Evolutionary conservation across 2,329 filamentous ascomycete species (phyloP).

Genomic region (Aspergillus japonicus): DNA sequence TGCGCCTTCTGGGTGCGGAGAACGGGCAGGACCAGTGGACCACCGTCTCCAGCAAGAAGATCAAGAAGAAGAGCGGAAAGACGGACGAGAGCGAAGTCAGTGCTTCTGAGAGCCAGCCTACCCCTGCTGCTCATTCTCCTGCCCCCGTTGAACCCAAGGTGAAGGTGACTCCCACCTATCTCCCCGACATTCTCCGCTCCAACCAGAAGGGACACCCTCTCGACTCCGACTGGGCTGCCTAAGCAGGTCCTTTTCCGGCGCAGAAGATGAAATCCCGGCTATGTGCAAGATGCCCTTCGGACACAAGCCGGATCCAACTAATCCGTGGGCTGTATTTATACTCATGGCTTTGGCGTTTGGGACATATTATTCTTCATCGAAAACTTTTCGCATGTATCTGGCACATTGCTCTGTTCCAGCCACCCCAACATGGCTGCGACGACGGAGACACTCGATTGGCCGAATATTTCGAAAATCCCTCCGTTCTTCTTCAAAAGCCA

Average conservation of each 20-base stretch:
- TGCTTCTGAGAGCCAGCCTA: conserved; percentile 35
- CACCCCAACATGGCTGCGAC: conserved; percentile 12
- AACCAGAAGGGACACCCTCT: conserved; percentile 43
- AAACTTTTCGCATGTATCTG: conserved; percentile 18
- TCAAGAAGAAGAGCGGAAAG: conserved; percentile 49
- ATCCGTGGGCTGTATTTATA: conserved; percentile 34
- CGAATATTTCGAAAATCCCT: conserved; percentile 14
- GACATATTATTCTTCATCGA: conserved; percentile 28
- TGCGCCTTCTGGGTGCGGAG: conserved; percentile 50
- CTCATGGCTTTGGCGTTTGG: conserved; percentile 35
- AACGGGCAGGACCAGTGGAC: conserved; percentile 58
- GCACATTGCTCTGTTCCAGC: conserved; percentile 21
- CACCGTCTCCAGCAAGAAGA: conserved; percentile 60
- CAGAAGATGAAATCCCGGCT: neutral
- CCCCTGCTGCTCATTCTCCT: conserved; percentile 20
- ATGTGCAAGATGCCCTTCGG: conserved; percentile 2
- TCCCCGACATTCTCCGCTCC: conserved; percentile 33
- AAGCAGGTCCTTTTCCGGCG: conserved; percentile 11
- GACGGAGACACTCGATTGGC: conserved; percentile 3
- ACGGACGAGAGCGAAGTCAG: conserved; percentile 47
- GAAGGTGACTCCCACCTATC: conserved; percentile 36
- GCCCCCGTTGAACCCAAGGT: conserved; percentile 35
- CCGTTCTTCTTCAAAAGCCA: conserved; percentile 5
- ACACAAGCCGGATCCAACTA: conserved; percentile 6
- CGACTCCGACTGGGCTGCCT: conserved; percentile 48